A percentile compares a stretch with the other conserved stretches of the same genome.
Conservation (phyloP, 202 grass and related monocot species). For the Miscanthus sacchariflorus region DNA sequence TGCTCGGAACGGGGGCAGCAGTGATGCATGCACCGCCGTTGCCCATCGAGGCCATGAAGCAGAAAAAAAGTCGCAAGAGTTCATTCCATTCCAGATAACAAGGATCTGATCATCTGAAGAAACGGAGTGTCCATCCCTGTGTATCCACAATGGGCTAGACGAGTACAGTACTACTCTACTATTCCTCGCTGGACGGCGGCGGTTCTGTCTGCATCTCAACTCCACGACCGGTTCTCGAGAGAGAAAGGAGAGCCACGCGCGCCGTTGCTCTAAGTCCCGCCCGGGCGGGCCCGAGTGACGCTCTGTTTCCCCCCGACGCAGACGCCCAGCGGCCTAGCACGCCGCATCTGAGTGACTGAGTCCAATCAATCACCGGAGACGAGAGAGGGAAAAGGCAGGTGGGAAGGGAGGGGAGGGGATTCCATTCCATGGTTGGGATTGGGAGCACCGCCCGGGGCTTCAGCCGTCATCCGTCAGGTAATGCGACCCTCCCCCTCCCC, state of each 20-base stretch:
- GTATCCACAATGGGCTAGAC: no score
- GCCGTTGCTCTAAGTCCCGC: background rate
- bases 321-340: no score
- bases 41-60: no score
- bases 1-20: no score
- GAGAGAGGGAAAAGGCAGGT: background rate
- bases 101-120: no score
- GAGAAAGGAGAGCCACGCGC: background rate
- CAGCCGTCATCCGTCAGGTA: background rate
- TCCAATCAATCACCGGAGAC: background rate
- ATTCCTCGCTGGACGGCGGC: background rate
- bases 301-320: background rate
- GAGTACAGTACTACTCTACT: no score
- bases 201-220: no score
- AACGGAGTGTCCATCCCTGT: no score
- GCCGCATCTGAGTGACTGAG: no score
- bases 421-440: background rate
- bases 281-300: background rate
- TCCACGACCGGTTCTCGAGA: background rate
- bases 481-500: background rate
- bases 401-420: background rate
- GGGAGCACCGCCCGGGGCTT: background rate
- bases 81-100: no score
- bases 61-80: no score
- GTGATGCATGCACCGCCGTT: no score